Evolutionary conservation across 352 stramenopile genomes (phyloP).

Genomic region (Globisporangium paddicum): DNA sequence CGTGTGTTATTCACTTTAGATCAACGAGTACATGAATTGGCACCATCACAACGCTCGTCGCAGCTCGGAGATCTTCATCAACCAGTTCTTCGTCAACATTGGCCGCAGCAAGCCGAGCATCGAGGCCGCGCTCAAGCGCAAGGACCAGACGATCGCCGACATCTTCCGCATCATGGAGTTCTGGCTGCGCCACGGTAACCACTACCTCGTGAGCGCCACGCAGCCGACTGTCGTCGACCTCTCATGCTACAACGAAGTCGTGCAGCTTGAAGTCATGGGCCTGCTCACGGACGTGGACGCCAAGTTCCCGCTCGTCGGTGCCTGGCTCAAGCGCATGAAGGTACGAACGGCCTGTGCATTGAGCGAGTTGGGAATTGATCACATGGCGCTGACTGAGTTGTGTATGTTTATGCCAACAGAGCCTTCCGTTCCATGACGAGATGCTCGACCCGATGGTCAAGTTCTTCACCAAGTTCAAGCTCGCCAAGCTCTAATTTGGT

Average conservation of each 20-base stretch:
- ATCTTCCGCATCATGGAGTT: slow-evolving; percentile 68
- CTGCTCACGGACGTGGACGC: slow-evolving; percentile 35
- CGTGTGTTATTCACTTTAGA: slow-evolving; percentile 23
- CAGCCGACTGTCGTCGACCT: slow-evolving; percentile 60
- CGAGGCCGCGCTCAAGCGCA: slow-evolving; percentile 42
- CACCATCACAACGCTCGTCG: slow-evolving; percentile 67
- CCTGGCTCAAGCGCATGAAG: slow-evolving; percentile 77
- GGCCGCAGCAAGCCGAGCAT: slow-evolving; percentile 37
- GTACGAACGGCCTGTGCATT: slow-evolving; percentile 17
- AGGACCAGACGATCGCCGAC: slow-evolving; percentile 45
- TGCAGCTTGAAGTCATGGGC: slow-evolving; percentile 69
- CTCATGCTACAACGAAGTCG: slow-evolving; percentile 77
- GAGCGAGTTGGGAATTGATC: too few species aligned
- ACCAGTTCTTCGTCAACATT: slow-evolving; percentile 56
- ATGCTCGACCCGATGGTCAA: slow-evolving; percentile 59
- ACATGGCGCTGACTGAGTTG: background rate
- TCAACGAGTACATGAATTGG: slow-evolving; percentile 80
- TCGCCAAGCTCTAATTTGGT: slow-evolving; percentile 37
- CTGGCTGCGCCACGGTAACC: slow-evolving; percentile 55
- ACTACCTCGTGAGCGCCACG: slow-evolving; percentile 51
- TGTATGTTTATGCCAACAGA: too few species aligned
- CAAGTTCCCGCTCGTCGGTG: slow-evolving; percentile 46
- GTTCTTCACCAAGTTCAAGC: slow-evolving; percentile 69
- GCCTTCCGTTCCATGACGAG: slow-evolving; percentile 57
- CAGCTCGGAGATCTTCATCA: slow-evolving; percentile 60